Conservation (phyloP, 73 alveolate genomes). For the Paramecium pentaurelia region DNA sequence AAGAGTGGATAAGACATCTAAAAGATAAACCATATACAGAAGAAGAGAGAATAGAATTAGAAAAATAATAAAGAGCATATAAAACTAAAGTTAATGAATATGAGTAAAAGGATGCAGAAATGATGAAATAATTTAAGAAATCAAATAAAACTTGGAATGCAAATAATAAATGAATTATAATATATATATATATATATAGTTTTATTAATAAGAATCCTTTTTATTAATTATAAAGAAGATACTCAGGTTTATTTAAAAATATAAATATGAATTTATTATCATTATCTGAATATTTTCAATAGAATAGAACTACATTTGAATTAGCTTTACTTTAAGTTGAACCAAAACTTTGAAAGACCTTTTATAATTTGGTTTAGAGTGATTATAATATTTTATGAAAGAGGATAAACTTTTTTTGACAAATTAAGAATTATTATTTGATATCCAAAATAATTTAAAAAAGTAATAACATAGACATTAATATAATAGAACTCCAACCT, state of each 20-base stretch:
- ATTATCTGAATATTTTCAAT: background rate
- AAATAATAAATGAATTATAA: background rate
- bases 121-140: background rate
- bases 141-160: background rate
- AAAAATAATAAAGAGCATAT: background rate
- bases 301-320: background rate
- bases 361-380: background rate
- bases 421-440: background rate
- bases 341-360: background rate
- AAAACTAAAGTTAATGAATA: background rate
- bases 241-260: background rate
- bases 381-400: background rate
- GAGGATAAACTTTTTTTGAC: background rate
- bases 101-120: background rate
- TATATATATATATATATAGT: background rate
- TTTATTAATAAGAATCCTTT: background rate
- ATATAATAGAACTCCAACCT: background rate
- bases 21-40: slow-evolving; percentile 4
- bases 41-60: background rate
- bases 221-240: too few species aligned
- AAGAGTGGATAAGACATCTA: background rate
- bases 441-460: background rate
- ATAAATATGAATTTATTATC: background rate
- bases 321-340: background rate
- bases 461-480: background rate